These are phyloP conservation scores for Entonaema liquescens DNA, from an alignment of 495 filamentous ascomycete genomes.

Conservation along the genomic window DNA sequence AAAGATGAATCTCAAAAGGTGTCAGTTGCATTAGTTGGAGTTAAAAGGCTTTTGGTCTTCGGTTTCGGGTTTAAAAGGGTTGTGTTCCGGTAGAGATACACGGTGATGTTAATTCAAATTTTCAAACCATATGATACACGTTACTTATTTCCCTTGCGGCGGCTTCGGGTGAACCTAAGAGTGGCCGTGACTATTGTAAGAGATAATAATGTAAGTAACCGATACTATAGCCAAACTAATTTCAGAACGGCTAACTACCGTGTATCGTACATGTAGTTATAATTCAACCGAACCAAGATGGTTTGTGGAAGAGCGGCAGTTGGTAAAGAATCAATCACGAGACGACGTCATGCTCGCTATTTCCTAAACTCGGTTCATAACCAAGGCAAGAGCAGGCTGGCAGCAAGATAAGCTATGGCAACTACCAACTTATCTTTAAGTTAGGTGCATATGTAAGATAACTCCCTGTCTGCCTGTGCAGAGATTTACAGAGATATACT, in stretches of 20 bases:
- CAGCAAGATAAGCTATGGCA: conserved; percentile 14
- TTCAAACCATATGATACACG: conserved; percentile 1
- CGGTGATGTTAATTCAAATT: conserved; percentile 16
- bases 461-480: background rate
- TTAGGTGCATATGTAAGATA: too few species aligned
- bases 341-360: conserved; percentile 5
- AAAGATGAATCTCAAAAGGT: background rate
- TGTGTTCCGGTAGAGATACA: conserved; percentile 24
- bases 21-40: conserved; percentile 31
- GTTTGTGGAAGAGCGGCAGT: background rate
- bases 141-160: background rate
- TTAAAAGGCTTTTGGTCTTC: conserved; percentile 22
- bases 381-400: conserved; percentile 18
- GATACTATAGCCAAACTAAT: conserved; percentile 15
- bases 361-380: conserved; percentile 16
- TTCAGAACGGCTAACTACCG: conserved; percentile 24
- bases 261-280: conserved; percentile 19
- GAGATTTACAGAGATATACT: conserved; percentile 1
- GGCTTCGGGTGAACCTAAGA: conserved; percentile 3
- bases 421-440: background rate
- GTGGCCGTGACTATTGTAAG: conserved; percentile 1
- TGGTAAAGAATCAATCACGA: conserved; percentile 15
- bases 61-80: conserved; percentile 19
- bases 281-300: background rate
- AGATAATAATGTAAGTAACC: conserved; percentile 31